Evolutionary conservation across 2,329 filamentous ascomycete species (phyloP), one percentile per base, ranked within the genome.

Genomic region (Colletotrichum lindemuthianum): DNA sequence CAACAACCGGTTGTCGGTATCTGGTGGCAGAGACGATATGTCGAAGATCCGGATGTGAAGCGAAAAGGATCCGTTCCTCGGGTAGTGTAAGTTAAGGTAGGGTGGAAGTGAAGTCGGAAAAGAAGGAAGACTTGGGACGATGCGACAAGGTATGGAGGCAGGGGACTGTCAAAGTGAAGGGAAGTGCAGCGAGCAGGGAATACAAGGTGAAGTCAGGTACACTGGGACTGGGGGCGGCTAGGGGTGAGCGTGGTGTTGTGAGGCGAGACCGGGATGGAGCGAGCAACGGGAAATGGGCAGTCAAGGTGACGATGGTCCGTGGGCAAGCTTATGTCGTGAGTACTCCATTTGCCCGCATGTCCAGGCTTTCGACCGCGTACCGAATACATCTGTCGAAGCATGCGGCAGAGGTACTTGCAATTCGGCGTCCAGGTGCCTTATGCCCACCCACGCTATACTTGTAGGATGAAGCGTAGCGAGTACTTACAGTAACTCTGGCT

Each of bases 261-360:
- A 11, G 7, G 15, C n/a, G 39, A 49, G 32, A 43, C 44, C 24
- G 49, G 41, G 47, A 51, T 51, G 48, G 24, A 55, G 51, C 51
- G 50, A 60, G 58, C 50, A 55, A 43, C 58, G 32, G 58, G 58
- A 55, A 55, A 54, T 60, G 58, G 58, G 58, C 50, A 55, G 41
- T 48, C 40, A 11, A 60, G 13, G 36, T 54, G 13, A 37, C 12
- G 45, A 15, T 16, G 40, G 48, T 59, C 50, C 56, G 47, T 59
- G 45, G 45, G 45, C 13, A 16, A 32, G 24, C 24, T 24, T 4
- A 24, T 24, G 24, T 24, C 24, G 5, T 4, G 24, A 24, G 24
- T 24, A 24, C 24, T 24, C 24, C 24, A 24, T 24, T 24, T 1
- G 24, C 24, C 24, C 4, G 24, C 5, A 4, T 24, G 4, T 24